phyloP scores from a whole-genome alignment of 768 basidiomycete species.

The Tephrocybe sp. region DNA sequence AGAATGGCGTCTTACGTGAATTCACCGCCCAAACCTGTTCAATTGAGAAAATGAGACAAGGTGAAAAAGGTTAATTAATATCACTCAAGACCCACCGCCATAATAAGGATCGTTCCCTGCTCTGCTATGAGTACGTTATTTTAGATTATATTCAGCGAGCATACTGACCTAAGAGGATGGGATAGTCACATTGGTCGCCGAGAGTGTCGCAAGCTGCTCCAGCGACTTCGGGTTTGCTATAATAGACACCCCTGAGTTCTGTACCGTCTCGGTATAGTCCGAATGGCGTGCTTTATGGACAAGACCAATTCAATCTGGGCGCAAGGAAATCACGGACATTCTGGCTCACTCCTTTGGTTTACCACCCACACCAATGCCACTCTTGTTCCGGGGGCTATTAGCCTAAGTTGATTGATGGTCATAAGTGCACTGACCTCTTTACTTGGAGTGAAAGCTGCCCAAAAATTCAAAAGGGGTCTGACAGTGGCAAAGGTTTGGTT shows the following conservation, averaged over 20 bases:
- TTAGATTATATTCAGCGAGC: too few species aligned
- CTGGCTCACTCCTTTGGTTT: slow-evolving; percentile 63
- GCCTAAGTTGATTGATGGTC: background rate
- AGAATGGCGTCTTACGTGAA: slow-evolving; percentile 59
- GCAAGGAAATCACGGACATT: background rate
- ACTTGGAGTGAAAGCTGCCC: slow-evolving; percentile 77
- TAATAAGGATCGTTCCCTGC: slow-evolving; percentile 76
- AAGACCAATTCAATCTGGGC: background rate
- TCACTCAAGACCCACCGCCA: slow-evolving; percentile 57
- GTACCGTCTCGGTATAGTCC: slow-evolving; percentile 79
- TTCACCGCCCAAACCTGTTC: slow-evolving; percentile 67
- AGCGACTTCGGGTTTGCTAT: slow-evolving; percentile 63
- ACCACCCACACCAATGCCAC: slow-evolving; percentile 68
- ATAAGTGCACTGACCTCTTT: slow-evolving; percentile 46
- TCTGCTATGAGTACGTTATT: background rate
- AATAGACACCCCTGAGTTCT: slow-evolving; percentile 72
- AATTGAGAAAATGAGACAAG: background rate
- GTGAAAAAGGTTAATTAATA: background rate
- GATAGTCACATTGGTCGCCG: slow-evolving; percentile 67
- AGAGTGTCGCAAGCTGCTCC: slow-evolving; percentile 65
- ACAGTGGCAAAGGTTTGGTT: slow-evolving; percentile 80
- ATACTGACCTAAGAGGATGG: slow-evolving; percentile 63
- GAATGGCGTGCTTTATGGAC: slow-evolving; percentile 59
- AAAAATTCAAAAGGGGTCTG: slow-evolving; percentile 74
- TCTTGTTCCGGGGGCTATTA: slow-evolving; percentile 37